A percentile compares a stretch with the other conserved stretches of the same genome.
Conservation (phyloP, 441 rosid genomes). For the Capsella rubella region DNA sequence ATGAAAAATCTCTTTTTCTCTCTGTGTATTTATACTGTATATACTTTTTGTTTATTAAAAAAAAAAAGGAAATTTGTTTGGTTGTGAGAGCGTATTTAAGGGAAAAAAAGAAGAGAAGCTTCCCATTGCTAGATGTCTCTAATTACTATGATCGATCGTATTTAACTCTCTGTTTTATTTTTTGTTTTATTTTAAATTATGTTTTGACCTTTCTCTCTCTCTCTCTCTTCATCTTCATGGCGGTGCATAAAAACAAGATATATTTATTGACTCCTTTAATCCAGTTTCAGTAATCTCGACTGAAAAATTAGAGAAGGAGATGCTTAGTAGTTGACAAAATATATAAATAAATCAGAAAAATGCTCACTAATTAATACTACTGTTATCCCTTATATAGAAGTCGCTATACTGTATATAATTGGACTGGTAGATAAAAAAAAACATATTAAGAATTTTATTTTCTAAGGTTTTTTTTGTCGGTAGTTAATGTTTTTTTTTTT, state of each 20-base stretch:
- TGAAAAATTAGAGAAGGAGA: conserved; percentile 12
- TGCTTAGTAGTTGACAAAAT: background rate
- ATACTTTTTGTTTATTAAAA: background rate
- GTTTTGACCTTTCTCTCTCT: conserved; percentile 13
- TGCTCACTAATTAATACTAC: too few species aligned
- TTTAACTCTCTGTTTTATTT: conserved; percentile 22
- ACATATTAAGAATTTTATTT: background rate
- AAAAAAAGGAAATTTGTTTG: too few species aligned
- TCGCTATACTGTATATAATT: background rate
- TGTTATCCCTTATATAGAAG: background rate
- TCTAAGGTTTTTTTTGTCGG: conserved; percentile 25
- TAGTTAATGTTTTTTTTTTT: conserved; percentile 20
- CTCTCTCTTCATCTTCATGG: conserved; percentile 11
- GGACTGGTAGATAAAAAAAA: background rate
- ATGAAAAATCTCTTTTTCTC: background rate
- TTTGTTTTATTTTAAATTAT: background rate
- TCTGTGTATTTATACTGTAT: background rate
- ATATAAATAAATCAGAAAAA: too few species aligned
- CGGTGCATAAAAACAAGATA: conserved; percentile 43
- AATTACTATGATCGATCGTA: conserved; percentile 8
- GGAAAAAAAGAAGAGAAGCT: conserved; percentile 43
- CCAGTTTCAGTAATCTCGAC: background rate
- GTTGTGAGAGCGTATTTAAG: conserved; percentile 35
- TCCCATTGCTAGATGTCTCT: conserved; percentile 40
- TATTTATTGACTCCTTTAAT: conserved; percentile 28